Evolutionary conservation across 2,329 filamentous ascomycete genomes (phyloP).

Genomic region (Sclerotinia subarctica): DNA sequence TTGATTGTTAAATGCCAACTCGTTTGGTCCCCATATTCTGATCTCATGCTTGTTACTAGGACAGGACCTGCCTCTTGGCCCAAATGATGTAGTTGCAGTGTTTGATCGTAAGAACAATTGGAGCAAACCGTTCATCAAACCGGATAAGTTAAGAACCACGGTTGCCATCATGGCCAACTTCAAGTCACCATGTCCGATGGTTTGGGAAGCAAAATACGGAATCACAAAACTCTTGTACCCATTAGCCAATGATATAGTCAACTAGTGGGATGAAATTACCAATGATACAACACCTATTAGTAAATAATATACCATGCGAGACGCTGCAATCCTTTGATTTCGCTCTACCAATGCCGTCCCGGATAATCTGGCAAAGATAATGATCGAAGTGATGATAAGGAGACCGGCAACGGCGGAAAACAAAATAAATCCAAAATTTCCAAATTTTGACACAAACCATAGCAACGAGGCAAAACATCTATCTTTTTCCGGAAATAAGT

Average conservation of each 20-base stretch:
- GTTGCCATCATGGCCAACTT: conserved; percentile 61
- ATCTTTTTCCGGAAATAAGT: conserved; percentile 53
- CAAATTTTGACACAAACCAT: conserved; percentile 63
- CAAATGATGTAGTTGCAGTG: conserved; percentile 54
- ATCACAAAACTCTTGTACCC: conserved; percentile 52
- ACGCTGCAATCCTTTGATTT: conserved; percentile 60
- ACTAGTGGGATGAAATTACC: conserved; percentile 44
- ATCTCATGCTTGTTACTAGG: conserved; percentile 49
- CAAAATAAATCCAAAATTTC: conserved; percentile 54
- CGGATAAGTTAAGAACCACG: conserved; percentile 63
- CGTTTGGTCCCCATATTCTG: conserved; percentile 45
- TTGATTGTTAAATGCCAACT: conserved; percentile 35
- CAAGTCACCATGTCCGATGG: conserved; percentile 46
- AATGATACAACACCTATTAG: conserved; percentile 54
- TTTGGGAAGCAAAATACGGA: conserved; percentile 60
- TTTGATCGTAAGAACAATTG: conserved; percentile 66
- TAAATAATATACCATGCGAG: conserved; percentile 66
- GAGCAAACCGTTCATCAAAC: conserved; percentile 61
- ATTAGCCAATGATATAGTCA: conserved; percentile 35
- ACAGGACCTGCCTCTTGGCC: conserved; percentile 46
- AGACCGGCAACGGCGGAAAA: conserved; percentile 50
- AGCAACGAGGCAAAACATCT: conserved; percentile 66
- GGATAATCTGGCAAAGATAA: conserved; percentile 57
- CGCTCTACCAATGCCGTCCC: conserved; percentile 53
- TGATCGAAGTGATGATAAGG: conserved; percentile 49